Evolutionary conservation across 257 asterid genomes (phyloP), one percentile per base, ranked within the genome.

Genomic region (Cynanchum wilfordii): DNA sequence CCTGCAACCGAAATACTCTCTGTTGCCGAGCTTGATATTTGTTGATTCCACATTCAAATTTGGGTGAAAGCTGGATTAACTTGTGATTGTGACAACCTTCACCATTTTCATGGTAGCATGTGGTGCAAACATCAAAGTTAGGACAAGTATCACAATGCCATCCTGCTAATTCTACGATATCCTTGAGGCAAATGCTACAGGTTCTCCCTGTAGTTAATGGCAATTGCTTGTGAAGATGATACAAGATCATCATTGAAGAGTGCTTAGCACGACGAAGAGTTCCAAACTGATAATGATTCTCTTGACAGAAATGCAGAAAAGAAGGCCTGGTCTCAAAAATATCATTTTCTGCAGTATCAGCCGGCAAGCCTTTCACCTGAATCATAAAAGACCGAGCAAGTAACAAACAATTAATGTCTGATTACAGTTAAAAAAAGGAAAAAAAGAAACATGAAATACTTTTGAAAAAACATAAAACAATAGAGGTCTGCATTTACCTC

Each of bases 171-270:
- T 50, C 72, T 65, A 30, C 42, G 73, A 30, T 64, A 52, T 80
- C 77, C 80, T 75, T 67, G 54, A 73, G 81, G 74, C 87, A 83
- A 65, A 73, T 68, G 72, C 81, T 71, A 77, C 89, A 83, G n/a
- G 70, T 63, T 40, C 74, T 75, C 62, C 33, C 59, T 60, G n/a
- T 38, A 38, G 68, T 71, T 55, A 71, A 51, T 25, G 72, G 42
- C 29, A 73, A 62, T 72, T 70, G 74, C 74, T 81, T 75, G 80
- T 77, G 78, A 74, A 90, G 91, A 76, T 86, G 88, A 77, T 85
- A 76, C 73, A 91, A 50, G 79, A 91, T 88, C 96, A 91, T 91
- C 96, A 89, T 91, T n/a, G 96, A 80, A 15, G 97, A 91, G 77
- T 89, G 84, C 81, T 91, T 91, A 55, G 96, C 96, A 27, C 88